phyloP scores from a whole-genome alignment of 73 alveolate species.

The Stentor roeselii region DNA sequence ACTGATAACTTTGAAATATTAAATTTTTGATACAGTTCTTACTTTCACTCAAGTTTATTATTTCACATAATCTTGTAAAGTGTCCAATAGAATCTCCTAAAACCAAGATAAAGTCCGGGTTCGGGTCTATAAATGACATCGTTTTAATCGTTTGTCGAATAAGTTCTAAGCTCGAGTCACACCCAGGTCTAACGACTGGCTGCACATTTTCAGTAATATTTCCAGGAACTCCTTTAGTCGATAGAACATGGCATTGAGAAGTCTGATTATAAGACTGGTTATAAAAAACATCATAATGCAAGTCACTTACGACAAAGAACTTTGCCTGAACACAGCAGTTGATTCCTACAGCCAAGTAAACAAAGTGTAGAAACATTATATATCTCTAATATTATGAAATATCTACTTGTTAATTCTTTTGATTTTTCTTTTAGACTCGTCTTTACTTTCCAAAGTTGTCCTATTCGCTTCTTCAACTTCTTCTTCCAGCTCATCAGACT shows the following conservation, averaged over 20 bases:
- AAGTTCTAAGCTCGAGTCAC: background rate
- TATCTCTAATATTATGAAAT: too few relatives aligned
- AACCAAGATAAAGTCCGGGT: background rate
- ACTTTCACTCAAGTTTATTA: background rate
- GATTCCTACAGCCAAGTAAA: too few relatives aligned
- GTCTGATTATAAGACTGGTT: background rate
- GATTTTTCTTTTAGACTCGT: background rate
- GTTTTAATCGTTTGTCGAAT: background rate
- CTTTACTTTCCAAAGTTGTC: background rate
- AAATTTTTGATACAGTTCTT: background rate
- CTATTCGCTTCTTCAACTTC: background rate
- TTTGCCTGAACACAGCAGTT: too few relatives aligned
- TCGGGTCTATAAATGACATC: background rate
- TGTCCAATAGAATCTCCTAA: conserved; percentile 3
- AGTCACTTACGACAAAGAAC: background rate
- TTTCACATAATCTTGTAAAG: background rate
- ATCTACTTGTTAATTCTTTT: too few relatives aligned
- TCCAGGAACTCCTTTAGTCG: background rate
- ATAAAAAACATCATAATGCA: background rate
- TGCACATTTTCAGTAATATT: background rate
- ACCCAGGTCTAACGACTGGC: background rate
- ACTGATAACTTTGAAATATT: background rate
- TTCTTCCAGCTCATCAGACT: background rate
- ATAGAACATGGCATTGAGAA: background rate
- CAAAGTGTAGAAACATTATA: too few relatives aligned